Evolutionary conservation across 2,329 filamentous ascomycete species (phyloP).

Genomic region (Anisogramma anomala): DNA sequence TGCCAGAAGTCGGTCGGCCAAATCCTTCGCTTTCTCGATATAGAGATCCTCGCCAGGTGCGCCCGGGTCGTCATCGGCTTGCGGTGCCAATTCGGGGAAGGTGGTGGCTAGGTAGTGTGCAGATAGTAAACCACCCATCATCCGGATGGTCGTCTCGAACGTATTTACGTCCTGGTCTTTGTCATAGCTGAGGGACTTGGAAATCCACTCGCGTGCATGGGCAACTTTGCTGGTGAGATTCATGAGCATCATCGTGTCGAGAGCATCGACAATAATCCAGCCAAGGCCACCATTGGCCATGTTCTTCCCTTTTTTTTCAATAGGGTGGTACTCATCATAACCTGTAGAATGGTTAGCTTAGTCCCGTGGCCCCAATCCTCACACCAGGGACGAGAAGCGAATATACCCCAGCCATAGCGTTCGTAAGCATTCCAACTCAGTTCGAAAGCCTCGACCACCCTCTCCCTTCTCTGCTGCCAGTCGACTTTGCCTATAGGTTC

Average conservation of each 20-base stretch:
- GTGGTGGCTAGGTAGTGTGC: conserved; percentile 88
- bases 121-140: conserved; percentile 85
- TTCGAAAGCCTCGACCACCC: conserved; percentile 80
- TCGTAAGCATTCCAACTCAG: conserved; percentile 90
- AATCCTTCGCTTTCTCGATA: conserved; percentile 86
- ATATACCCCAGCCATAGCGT: conserved; percentile 84
- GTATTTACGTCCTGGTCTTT: conserved; percentile 94
- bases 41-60: conserved; percentile 78
- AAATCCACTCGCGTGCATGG: conserved; percentile 81
- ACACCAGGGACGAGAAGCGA: not conserved
- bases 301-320: conserved; percentile 64
- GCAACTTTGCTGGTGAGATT: conserved; percentile 78
- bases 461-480: conserved; percentile 68
- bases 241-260: conserved; percentile 98
- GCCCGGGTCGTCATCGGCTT: conserved; percentile 59
- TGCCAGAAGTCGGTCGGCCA: conserved; percentile 75
- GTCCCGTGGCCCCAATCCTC: not conserved
- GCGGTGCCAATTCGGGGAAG: conserved; percentile 67
- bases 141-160: conserved; percentile 95
- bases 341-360: conserved; percentile 36
- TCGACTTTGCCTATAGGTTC: conserved; percentile 39
- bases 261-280: conserved; percentile 94
- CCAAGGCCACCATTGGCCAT: conserved; percentile 86
- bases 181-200: conserved; percentile 69
- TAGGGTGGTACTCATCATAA: conserved; percentile 76